Evolutionary conservation across 805 yeast species (phyloP), one percentile per base, ranked within the genome.

Genomic region (Wickerhamomyces xylosicus): DNA sequence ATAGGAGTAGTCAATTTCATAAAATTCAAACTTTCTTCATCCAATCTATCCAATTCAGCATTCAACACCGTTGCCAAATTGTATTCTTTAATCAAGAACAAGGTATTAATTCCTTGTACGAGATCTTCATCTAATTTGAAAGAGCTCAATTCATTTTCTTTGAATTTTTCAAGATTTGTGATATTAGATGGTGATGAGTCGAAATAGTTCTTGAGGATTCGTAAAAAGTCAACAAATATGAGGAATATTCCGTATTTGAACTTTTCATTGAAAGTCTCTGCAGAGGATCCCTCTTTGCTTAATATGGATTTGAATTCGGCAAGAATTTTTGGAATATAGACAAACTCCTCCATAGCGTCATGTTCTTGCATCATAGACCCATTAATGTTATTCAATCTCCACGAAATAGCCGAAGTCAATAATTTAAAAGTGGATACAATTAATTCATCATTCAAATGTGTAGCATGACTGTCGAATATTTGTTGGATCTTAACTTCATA

Each of bases 51-150:
- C 38, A 77, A 52, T 11, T 66, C 61, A 3, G 63, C 49, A 0
- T 42, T 41, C n/a, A 58, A 35, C 1, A 55, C 29, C 34, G 53
- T 58, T 0, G 77, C 75, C 11, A 64, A 47, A 18, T 61, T 59
- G 6, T 69, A 61, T 47, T 79, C 86, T 41, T 69, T 64, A 18
- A 63, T 51, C 42, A 77, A 59, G 44, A 69, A 79, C 3, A 68
- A 49, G n/a, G 61, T 52, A 41, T 67, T 38, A 13, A 77, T 45
- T 2, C 58, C 48, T 1, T 48, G 45, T 40, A 63, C 62, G 3
- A 65, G 28, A 2, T 50, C 49, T 0, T 38, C 35, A 2, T 67
- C 60, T 1, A 71, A 37, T 8, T 42, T 38, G 5, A 57, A 44
- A 0, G 50, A 46, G 4, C 37, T 36, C 19, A 51, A 22, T 14